Percentiles rank a stretch among this genome's conserved stretches.
phyloP scores from a whole-genome alignment of 192 early-diverging fungal species.

The Entophlyctis helioformis region DNA sequence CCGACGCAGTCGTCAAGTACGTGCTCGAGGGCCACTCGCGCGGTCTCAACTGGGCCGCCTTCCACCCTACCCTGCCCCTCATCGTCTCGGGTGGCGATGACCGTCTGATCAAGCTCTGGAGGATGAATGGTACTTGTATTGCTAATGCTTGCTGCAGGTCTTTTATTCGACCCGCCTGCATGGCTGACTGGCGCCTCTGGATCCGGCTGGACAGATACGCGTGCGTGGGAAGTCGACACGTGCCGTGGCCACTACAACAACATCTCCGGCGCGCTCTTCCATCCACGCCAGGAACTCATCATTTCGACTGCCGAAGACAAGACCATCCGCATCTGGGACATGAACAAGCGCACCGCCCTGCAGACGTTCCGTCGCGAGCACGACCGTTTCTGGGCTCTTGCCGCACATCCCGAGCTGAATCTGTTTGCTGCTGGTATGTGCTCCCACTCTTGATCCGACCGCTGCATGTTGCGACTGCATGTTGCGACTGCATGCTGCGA shows the following conservation, averaged over 20 bases:
- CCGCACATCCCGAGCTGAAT: conserved; percentile 94
- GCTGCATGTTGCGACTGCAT: too few species aligned
- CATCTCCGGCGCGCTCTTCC: conserved; percentile 86
- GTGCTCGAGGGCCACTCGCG: conserved; percentile 96
- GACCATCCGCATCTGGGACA: conserved; percentile 97
- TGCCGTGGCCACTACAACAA: conserved; percentile 99
- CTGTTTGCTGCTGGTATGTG: conserved; percentile 88
- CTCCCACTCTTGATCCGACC: too few species aligned
- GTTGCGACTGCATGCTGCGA: too few species aligned
- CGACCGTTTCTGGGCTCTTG: conserved; percentile 94
- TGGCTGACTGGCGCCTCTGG: too few species aligned
- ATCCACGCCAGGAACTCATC: conserved; percentile 92
- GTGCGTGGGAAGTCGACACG: conserved; percentile 99
- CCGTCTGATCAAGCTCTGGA: conserved; percentile 95
- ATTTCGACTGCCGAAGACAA: conserved; percentile 92
- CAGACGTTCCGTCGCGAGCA: conserved; percentile 95
- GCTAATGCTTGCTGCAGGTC: too few species aligned
- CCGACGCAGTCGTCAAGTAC: conserved; percentile 94
- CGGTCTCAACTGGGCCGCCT: conserved; percentile 95
- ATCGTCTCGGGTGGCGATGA: conserved; percentile 97
- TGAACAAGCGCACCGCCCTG: conserved; percentile 83
- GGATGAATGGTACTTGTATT: conserved; percentile 95
- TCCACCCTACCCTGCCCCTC: conserved; percentile 92
- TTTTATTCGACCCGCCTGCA: too few species aligned
- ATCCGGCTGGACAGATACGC: conserved; percentile 56